Base-by-base conservation (phyloP, 2,329 filamentous ascomycete genomes). In the Parascedosporium putredinis region DNA sequence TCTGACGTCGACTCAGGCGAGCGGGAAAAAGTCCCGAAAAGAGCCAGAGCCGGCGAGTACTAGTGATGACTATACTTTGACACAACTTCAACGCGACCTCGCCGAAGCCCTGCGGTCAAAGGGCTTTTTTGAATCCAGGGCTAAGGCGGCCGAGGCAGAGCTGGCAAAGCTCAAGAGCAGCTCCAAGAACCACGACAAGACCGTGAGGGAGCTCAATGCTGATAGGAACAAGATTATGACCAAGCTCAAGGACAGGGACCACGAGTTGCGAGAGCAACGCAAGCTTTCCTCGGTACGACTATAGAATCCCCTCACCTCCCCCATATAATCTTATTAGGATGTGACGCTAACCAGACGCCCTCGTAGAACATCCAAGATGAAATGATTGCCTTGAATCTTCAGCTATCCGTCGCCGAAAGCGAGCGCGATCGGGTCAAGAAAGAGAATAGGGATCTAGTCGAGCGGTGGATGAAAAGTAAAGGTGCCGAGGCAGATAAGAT, bases 361-460 rank as follows among this genome's bases (percentile, higher is more conserved):
- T n/a, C n/a, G n/a, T 58, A 84, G 77, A 79, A 91, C 59, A 83
- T 95, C 49, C 91, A 97, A 68, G 90, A 96, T 66, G 93, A 98
- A 65, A 83, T 95, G 66, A 83, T 95, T 47, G 84, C 88, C 1
- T 69, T 96, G 44, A 90, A 90, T 57, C 73, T 97, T 56, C 86
- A 97, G 65, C 74, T 96, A 40, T 89, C 93, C 57, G 79, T 96
- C 72, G 83, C 84, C 3, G 89, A 94, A 63, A 79, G 90, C 62
- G 80, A 81, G 60, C 74, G 78, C 24, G 81, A 84, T 61, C 83
- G 81, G 64, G 70, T 95, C 54, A 79, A 82, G 61, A 76, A 74
- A 52, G 93, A 97, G 64, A 97, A 97, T 62, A 83, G 87, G 61
- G 86, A 95, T 56, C 73, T 98, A 50, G 82, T 96, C 49, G 84